Base-by-base conservation (phyloP, 1,139 yeast genomes). In the Magnusiomyces tetraspermus region DNA sequence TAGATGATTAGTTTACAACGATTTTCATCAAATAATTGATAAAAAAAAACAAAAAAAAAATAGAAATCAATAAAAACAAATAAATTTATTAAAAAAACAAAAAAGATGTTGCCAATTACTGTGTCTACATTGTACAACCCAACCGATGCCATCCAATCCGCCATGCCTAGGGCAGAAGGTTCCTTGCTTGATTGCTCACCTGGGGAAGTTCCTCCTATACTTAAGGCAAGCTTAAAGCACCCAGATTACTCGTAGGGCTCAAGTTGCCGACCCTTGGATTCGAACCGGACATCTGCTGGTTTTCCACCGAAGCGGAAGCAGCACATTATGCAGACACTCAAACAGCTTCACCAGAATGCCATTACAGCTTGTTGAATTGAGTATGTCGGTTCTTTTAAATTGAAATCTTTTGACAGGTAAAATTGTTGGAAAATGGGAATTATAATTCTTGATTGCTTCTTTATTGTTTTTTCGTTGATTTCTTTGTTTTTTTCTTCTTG, bases 181-280 rank as follows among this genome's bases (percentile, higher is more conserved):
- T 57, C 68, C 65, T 67, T 65, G 68, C 68, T 65, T 67, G 66
- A 65, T 65, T 65, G 66, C 68, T 65, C 66, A 67, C 63, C 68
- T 65, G 65, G 63, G 65, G 68, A 49, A n/a, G 48, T 61, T 49
- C 56, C 58, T 55, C 61, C 60, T 53, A 50, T 50, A 57, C 67
- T 65, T 61, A 65, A 56, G 57, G 61, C 63, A 21, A 54, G 49
- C 48, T 49, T 13, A 51, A 59, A 63, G 66, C 58, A 53, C 61
- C 55, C 56, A 53, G 68, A 63, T 59, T 65, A 63, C 68, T 62
- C 68, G 51, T 52, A 57, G 57, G 62, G 63, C 64, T 59, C 60
- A 55, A 57, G 49, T 52, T 51, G 58, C 65, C 59, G 48, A 64
- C 68, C 68, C 64, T 61, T 55, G 60, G 65, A 64, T 65, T 65